Conservation (phyloP, 768 basidiomycete species). For the Inosperma sp. region DNA sequence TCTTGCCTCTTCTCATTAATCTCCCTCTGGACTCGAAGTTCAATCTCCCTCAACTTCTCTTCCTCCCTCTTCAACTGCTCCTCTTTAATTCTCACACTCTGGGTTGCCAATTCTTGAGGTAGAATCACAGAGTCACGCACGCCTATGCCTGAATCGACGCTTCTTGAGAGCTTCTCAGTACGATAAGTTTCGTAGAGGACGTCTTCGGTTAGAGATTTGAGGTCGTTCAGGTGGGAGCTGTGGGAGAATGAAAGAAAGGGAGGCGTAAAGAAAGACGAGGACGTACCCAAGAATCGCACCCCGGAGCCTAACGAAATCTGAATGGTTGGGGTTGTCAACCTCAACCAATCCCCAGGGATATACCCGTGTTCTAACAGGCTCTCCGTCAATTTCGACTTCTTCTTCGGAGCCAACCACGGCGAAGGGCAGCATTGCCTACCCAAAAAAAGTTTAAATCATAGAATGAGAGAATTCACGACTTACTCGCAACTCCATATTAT, state of each 20-base stretch:
- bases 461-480: slow-evolving; percentile 18
- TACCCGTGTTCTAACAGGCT: slow-evolving; percentile 72
- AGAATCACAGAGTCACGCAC: slow-evolving; percentile 63
- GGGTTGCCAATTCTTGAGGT: slow-evolving; percentile 83
- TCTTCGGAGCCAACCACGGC: slow-evolving; percentile 88
- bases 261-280: slow-evolving; percentile 25
- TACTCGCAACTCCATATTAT: slow-evolving; percentile 84
- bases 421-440: slow-evolving; percentile 69
- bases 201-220: slow-evolving; percentile 81
- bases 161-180: slow-evolving; percentile 81
- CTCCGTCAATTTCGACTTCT: slow-evolving; percentile 75
- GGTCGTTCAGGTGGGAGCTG: slow-evolving; percentile 77
- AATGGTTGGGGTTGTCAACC: slow-evolving; percentile 89
- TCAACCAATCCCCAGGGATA: slow-evolving; percentile 94
- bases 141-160: slow-evolving; percentile 43
- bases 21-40: slow-evolving; percentile 81
- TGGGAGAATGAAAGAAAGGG: slow-evolving; percentile 1
- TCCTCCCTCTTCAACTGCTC: slow-evolving; percentile 86
- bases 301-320: slow-evolving; percentile 76
- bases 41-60: slow-evolving; percentile 81
- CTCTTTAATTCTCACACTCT: slow-evolving; percentile 84
- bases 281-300: slow-evolving; percentile 64
- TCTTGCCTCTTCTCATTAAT: slow-evolving; percentile 86
- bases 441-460: background rate
- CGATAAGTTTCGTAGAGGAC: slow-evolving; percentile 84